phyloP scores from a whole-genome alignment of 2,329 filamentous ascomycete species.

The Fusarium papillatum region DNA sequence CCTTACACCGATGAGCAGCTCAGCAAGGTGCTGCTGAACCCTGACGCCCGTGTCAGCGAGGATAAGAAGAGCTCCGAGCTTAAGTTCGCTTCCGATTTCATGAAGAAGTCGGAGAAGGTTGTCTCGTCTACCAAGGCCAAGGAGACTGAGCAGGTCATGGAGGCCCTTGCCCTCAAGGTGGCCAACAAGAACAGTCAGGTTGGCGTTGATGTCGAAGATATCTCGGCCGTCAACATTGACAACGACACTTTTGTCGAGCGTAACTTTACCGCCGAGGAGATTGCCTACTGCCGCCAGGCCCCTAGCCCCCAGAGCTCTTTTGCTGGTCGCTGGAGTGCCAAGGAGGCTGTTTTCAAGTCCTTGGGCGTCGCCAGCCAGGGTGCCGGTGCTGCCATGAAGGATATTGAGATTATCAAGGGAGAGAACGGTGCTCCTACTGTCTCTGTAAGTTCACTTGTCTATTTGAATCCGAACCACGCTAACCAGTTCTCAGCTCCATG shows the following conservation, averaged over 20 bases:
- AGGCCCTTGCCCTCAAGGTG: slow-evolving; percentile 78
- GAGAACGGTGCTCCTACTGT: slow-evolving; percentile 88
- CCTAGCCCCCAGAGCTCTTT: slow-evolving; percentile 90
- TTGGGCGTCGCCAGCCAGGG: slow-evolving; percentile 89
- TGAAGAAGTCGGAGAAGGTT: slow-evolving; percentile 73
- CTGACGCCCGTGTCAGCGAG: slow-evolving; percentile 84
- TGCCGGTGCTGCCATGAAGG: slow-evolving; percentile 89
- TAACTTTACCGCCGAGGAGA: slow-evolving; percentile 91
- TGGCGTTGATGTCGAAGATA: slow-evolving; percentile 94
- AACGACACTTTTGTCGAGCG: slow-evolving; percentile 96
- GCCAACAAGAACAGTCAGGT: slow-evolving; percentile 77
- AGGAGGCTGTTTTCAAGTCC: slow-evolving; percentile 99
- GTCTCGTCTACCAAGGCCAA: slow-evolving; percentile 63
- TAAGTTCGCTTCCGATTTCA: slow-evolving; percentile 78
- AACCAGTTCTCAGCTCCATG: slow-evolving; percentile 78
- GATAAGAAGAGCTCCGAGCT: slow-evolving; percentile 91
- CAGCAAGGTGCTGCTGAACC: slow-evolving; percentile 92
- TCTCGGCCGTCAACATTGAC: slow-evolving; percentile 88
- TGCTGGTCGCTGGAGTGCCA: slow-evolving; percentile 95
- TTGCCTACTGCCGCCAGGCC: slow-evolving; percentile 87
- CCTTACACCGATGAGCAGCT: slow-evolving; percentile 93
- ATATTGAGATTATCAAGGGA: slow-evolving; percentile 92
- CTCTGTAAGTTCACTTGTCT: slow-evolving; percentile 71
- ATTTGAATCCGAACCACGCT: slow-evolving; percentile 43
- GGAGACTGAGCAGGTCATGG: slow-evolving; percentile 81